Conservation (phyloP, 163 green algal species). For the Coccomyxa subellipsoidea region DNA sequence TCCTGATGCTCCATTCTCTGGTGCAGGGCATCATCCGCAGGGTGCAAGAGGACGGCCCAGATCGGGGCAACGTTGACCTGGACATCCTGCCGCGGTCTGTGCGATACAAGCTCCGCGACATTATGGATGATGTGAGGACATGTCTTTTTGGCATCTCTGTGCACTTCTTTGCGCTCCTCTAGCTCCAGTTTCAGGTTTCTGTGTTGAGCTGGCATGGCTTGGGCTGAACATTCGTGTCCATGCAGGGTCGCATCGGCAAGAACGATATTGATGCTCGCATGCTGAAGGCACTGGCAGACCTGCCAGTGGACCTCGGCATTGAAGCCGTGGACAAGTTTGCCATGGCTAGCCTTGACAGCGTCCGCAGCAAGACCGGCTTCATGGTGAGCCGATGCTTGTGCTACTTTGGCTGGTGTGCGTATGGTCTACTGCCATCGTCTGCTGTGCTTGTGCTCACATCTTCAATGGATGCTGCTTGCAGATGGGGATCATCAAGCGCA, state of each 20-base stretch:
- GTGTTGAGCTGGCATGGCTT: too few species aligned
- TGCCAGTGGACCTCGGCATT: conserved; percentile 23
- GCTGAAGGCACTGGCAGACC: conserved; percentile 26
- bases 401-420: too few species aligned
- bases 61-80: conserved; percentile 12
- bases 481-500: conserved; percentile 38
- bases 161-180: too few species aligned
- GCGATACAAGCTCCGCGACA: conserved; percentile 23
- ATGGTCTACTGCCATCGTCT: too few species aligned
- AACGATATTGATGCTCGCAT: conserved; percentile 40
- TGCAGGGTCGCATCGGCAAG: conserved; percentile 25
- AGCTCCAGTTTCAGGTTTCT: too few species aligned
- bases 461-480: conserved; percentile 6
- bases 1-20: neutral
- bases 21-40: conserved; percentile 23
- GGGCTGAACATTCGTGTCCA: neutral
- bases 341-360: conserved; percentile 27
- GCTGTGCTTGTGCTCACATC: too few species aligned
- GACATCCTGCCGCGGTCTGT: conserved; percentile 31
- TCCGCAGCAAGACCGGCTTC: conserved; percentile 46
- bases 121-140: conserved; percentile 32
- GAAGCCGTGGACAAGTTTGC: conserved; percentile 41
- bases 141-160: too few species aligned
- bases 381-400: conserved; percentile 16
- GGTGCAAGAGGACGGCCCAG: conserved; percentile 36